A percentile compares a stretch with the other conserved stretches of the same genome.
Conservation (phyloP, 352 stramenopile species). For the Phytopythium sindhum region DNA sequence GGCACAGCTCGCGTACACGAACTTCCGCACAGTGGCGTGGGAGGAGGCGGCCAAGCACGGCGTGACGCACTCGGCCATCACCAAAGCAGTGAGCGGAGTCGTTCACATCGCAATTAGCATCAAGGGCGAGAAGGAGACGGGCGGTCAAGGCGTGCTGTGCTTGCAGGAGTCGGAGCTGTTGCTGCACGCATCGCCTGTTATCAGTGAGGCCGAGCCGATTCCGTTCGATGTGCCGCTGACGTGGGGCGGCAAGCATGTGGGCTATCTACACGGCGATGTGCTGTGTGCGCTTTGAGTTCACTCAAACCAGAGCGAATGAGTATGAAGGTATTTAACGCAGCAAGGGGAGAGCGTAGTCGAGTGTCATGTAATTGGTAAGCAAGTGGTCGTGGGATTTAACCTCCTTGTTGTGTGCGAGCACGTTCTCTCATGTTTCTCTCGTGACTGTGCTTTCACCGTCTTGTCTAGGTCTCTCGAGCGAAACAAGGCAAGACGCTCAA, state of each 20-base stretch:
- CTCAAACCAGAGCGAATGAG: not conserved
- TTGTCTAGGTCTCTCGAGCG: too few species aligned
- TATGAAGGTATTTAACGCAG: not conserved
- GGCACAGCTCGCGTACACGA: slow-evolving; percentile 66
- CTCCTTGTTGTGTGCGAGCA: too few species aligned
- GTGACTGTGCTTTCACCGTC: too few species aligned
- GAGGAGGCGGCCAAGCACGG: slow-evolving; percentile 49
- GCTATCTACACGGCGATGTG: slow-evolving; percentile 45
- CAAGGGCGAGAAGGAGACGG: slow-evolving; percentile 49
- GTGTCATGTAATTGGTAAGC: not conserved
- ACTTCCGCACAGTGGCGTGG: slow-evolving; percentile 60
- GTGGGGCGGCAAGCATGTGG: slow-evolving; percentile 69
- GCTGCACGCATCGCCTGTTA: slow-evolving; percentile 32
- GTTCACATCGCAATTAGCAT: slow-evolving; percentile 74
- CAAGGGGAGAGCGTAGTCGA: not conserved
- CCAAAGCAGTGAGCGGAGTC: slow-evolving; percentile 61
- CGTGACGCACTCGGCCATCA: slow-evolving; percentile 66
- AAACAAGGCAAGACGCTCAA: too few species aligned
- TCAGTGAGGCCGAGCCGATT: slow-evolving; percentile 41
- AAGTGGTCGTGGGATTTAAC: not conserved
- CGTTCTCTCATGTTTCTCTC: too few species aligned
- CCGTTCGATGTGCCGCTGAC: slow-evolving; percentile 70
- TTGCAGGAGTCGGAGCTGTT: slow-evolving; percentile 60
- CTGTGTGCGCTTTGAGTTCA: slow-evolving; percentile 36
- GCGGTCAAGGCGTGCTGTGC: slow-evolving; percentile 62